Conservation (phyloP, 257 asterid species). For the Solanum sejunctum region DNA sequence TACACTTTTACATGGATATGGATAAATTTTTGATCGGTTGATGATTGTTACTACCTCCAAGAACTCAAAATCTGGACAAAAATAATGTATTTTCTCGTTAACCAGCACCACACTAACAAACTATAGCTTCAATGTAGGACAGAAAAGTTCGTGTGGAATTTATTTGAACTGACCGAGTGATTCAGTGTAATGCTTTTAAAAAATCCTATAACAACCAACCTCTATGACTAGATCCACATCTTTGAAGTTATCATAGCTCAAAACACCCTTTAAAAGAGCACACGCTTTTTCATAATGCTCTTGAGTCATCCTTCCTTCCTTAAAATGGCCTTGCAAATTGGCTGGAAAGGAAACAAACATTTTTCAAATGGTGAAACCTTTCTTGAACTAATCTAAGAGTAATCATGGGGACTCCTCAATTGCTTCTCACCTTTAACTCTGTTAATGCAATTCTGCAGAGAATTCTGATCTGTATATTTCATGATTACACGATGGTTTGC, state of each 20-base stretch:
- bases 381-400: neutral
- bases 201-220: slow-evolving; percentile 25
- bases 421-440: slow-evolving; percentile 63
- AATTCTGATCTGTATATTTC: slow-evolving; percentile 82
- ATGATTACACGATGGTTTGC: slow-evolving; percentile 61
- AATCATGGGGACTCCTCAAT: neutral
- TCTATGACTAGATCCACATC: slow-evolving; percentile 97
- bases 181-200: neutral
- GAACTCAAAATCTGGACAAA: neutral
- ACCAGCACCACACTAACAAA: neutral
- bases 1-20: neutral
- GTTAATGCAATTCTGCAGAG: slow-evolving; percentile 66
- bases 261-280: slow-evolving; percentile 61
- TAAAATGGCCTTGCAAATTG: slow-evolving; percentile 69
- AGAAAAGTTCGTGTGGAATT: neutral
- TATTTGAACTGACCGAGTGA: neutral
- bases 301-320: slow-evolving; percentile 73
- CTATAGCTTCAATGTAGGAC: neutral
- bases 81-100: neutral
- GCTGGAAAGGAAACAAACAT: slow-evolving; percentile 27
- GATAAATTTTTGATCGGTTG: neutral
- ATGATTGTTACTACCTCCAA: neutral
- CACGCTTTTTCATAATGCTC: slow-evolving; percentile 62
- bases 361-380: neutral
- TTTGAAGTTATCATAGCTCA: slow-evolving; percentile 79